Base-by-base conservation (phyloP, 2,329 filamentous ascomycete species). In the Parastagonospora avenae region DNA sequence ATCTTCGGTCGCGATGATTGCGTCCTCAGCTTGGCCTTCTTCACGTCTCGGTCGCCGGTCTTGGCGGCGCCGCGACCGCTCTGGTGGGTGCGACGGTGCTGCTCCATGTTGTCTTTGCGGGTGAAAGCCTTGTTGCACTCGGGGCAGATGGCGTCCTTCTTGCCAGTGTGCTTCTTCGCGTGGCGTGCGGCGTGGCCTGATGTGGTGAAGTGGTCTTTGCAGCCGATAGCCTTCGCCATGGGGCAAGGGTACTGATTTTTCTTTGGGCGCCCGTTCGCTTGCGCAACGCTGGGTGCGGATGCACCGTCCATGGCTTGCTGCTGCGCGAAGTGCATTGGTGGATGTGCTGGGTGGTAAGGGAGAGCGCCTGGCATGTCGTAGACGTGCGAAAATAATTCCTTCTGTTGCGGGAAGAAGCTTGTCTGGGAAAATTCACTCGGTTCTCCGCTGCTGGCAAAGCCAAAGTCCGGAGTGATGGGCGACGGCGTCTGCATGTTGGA, bases 51-150 rank as follows among this genome's bases (percentile, higher is more conserved):
- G 8, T 75, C 72, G 27, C 41, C 56, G 39, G 54, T 55, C 48
- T 74, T 74, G 19, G 60, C 52, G 1, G 74, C 68, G 41, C 74
- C 76, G 45, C 79, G 77, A 4, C 78, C 79, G 54, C 74, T 79
- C 56, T 84, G 87, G 71, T 92, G 89, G 0, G 89, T 92, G 64
- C 90, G 84, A 28, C 90, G 81, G 66, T 92, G 89, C 75, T 92
- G 89, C 79, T 91, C 91, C 89, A 92, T 92, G 78, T 92, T 92
- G 79, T 92, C 89, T 62, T 88, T 86, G 57, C 89, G 87, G 9
- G 88, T 91, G 63, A 92, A 92, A 66, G 88, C 89, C 76, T 91
- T 91, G 72, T 85, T 83, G 77, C 89, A 92, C 52, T 87, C 87
- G 0, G 80, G 76, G 64, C 82, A 89, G 29, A 85, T 83, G 16